Base-by-base conservation (phyloP, 345 rosid genomes). In the Boechera retrofracta region DNA sequence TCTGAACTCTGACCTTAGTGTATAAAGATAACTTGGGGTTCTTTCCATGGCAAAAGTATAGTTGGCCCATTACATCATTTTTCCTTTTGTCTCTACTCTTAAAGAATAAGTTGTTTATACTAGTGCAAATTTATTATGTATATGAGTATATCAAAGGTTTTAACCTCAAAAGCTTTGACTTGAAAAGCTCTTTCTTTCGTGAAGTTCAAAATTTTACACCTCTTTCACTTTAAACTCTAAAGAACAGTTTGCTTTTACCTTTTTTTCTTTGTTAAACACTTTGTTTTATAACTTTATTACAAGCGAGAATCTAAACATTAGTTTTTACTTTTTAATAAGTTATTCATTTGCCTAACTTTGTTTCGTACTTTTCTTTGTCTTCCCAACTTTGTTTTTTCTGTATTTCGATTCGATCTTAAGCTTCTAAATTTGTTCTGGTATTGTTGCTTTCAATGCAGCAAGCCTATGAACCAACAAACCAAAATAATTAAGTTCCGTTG, bases 151-250 rank as follows among this genome's bases (percentile, higher is more conserved):
- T 55, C 60, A 66, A 67, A 67, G 51, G 65, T 35, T 67, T 58
- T 72, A 35, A 73, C 71, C 31, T 47, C 53, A 77, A 83, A 86
- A 85, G 89, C 79, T 88, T 87, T 86, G 88, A 86, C 92, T 76
- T 81, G 71, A 71, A 35, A 75, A 64, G 55, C 21, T 33, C 35
- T 74, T 33, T 64, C 79, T 68, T 61, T 76, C 18, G 71, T 51
- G 52, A 63, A 54, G 47, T 77, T 64, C 75, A 45, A 70, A 70
- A 44, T 11, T 69, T 77, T 63, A 69, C 41, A 77, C 66, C 71
- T n/a, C 70, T 77, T 77, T 77, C 75, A 62, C 80, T 77, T 70
- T 77, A 70, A 77, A 77, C 58, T 44, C 21, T 51, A 76, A 76
- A 60, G 69, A 77, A 62, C 13, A 63, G 5, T 48, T 70, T 63